These are phyloP conservation scores for Comarum palustre DNA, from an alignment of 306 rosid species.

Conservation along the genomic window DNA sequence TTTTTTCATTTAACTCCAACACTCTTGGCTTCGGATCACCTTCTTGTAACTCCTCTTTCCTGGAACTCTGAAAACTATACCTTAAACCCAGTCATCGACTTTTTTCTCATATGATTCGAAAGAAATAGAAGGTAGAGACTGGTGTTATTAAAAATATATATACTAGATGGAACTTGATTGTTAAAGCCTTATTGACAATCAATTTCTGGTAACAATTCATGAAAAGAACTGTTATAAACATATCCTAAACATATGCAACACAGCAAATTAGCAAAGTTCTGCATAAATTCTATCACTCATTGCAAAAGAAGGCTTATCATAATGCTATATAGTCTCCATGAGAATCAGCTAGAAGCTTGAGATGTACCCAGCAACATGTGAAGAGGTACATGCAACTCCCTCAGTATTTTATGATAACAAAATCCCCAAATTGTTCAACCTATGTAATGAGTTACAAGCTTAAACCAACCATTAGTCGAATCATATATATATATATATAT, in stretches of 20 bases:
- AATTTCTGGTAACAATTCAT: neutral
- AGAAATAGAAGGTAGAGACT: too few relatives aligned
- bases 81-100: neutral
- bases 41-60: neutral
- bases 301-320: neutral
- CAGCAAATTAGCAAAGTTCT: neutral
- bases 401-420: neutral
- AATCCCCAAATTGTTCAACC: neutral
- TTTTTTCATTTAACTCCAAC: neutral
- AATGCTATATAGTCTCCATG: neutral
- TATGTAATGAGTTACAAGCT: neutral
- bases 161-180: neutral
- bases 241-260: neutral
- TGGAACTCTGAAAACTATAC: neutral
- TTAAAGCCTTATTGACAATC: neutral
- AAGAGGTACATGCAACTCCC: neutral
- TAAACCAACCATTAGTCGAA: neutral
- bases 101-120: neutral
- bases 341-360: conserved; percentile 5
- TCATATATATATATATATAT: conserved; percentile 1
- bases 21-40: neutral
- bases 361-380: conserved; percentile 7
- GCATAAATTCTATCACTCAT: neutral
- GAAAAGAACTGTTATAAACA: neutral
- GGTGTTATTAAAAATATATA: neutral